Base-by-base conservation (phyloP, 208 protist genomes). In the Leishmania tarentolae region DNA sequence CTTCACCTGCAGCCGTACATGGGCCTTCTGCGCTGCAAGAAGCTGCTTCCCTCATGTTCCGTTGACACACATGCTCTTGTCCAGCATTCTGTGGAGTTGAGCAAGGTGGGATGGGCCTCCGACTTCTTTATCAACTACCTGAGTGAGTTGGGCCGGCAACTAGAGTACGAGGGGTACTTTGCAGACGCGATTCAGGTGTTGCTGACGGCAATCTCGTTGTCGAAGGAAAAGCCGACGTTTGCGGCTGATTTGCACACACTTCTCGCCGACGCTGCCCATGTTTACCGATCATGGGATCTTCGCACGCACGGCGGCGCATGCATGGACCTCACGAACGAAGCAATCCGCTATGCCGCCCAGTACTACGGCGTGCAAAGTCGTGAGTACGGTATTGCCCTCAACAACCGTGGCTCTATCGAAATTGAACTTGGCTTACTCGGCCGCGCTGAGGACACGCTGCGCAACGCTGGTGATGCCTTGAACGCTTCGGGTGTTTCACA, bases 1-100 rank as follows among this genome's bases (percentile, higher is more conserved):
- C 84, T 96, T 37, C 90, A 96, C 65, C 81, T 94, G 24, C 89
- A 94, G 78, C 93, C 93, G 24, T 94, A 94, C 80, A 93, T 92
- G 31, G 93, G 93, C 11, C 81, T 96, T 37, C 78, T 96, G 46
- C 85, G 85, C 28, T 96, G 93, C 78, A 94, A 94, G 76, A 87
- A 91, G 84, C 66, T 94, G 66, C 84, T 96, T 50, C 91, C 88
- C 28, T 93, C 91, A 1, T 94, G 91, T 68, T 91, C 90, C 11
- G 86, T 96, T 6, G 87, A 94, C 72, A 94, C 91, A n/a, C 75
- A 81, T 47, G 82, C 88, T 56, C 83, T 96, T 21, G 92, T 94
- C 42, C 70, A 86, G 59, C 86, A 92, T 77, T 93, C 90, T 2
- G 85, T 94, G 19, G 88, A 93, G 75, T 85, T 96, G 35, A 91